Percentiles rank a stretch among this genome's conserved stretches.
phyloP scores from a whole-genome alignment of 257 asterid species.

The Striga asiatica region DNA sequence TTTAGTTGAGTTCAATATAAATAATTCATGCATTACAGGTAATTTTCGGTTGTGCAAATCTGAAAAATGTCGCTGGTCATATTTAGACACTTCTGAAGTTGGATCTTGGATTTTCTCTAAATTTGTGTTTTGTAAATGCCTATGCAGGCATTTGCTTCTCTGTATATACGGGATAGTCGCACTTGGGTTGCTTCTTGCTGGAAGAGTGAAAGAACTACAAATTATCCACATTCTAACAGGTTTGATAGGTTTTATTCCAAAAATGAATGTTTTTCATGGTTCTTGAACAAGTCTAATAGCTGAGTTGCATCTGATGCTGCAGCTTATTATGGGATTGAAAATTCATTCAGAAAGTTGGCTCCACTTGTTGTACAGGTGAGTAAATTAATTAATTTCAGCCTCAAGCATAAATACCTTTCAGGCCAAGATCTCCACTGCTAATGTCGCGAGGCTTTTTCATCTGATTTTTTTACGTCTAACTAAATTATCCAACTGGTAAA shows the following conservation, averaged over 20 bases:
- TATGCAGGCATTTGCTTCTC: conserved; percentile 86
- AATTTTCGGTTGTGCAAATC: conserved; percentile 2
- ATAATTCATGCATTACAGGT: background rate
- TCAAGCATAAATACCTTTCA: conserved; percentile 7
- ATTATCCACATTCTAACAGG: conserved; percentile 78
- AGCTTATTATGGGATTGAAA: conserved; percentile 84
- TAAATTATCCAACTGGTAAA: too few relatives aligned
- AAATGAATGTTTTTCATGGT: conserved; percentile 6
- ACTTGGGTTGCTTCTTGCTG: conserved; percentile 70
- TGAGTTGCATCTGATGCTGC: conserved; percentile 27
- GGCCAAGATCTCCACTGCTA: background rate
- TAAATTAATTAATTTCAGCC: conserved; percentile 9
- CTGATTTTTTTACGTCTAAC: background rate
- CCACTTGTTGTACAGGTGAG: conserved; percentile 75
- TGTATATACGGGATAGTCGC: conserved; percentile 73
- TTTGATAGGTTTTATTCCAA: conserved; percentile 21
- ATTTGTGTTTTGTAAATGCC: conserved; percentile 11
- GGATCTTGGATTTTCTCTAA: conserved; percentile 11
- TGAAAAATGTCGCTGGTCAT: background rate
- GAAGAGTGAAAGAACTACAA: conserved; percentile 66
- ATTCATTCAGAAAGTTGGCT: conserved; percentile 62
- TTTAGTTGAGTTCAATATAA: conserved; percentile 2
- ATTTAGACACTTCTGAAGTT: background rate
- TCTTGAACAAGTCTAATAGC: conserved; percentile 14
- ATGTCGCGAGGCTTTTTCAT: conserved; percentile 2